Evolutionary conservation across 106 monocot species (phyloP).

Genomic region (Allium cepa): DNA sequence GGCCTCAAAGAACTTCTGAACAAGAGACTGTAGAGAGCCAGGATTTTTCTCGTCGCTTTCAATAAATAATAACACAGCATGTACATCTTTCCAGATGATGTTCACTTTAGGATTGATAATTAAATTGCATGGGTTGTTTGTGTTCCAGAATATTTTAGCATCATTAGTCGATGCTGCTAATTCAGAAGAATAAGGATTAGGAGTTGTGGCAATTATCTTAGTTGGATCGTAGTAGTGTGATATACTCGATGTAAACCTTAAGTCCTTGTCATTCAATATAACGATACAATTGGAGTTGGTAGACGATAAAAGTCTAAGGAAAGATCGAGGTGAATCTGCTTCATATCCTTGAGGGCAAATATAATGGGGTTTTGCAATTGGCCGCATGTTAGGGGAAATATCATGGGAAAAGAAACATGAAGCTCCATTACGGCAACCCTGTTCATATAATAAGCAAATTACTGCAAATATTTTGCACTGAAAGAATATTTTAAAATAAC

Average conservation of each 20-base stretch:
- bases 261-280: conserved; percentile 45
- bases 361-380: conserved; percentile 6
- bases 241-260: conserved; percentile 33
- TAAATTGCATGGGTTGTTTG: conserved; percentile 8
- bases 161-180: conserved; percentile 11
- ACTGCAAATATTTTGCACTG: too few species aligned
- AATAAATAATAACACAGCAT: conserved; percentile 45
- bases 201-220: conserved; percentile 32
- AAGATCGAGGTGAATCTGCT: conserved; percentile 17
- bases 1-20: conserved; percentile 38
- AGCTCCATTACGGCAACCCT: conserved; percentile 74
- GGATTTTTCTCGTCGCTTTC: conserved; percentile 23
- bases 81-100: conserved; percentile 42
- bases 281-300: conserved; percentile 22
- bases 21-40: conserved; percentile 1
- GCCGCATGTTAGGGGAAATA: conserved; percentile 5
- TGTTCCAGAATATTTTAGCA: conserved; percentile 25
- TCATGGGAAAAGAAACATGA: conserved; percentile 63
- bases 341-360: conserved; percentile 30
- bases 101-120: conserved; percentile 16
- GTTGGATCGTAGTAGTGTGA: conserved; percentile 17
- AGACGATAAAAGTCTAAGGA: conserved; percentile 26
- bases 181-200: conserved; percentile 15
- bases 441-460: neutral
- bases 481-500: too few species aligned